phyloP scores from a whole-genome alignment of 2,329 filamentous ascomycete species.

The Fusarium tupiense region DNA sequence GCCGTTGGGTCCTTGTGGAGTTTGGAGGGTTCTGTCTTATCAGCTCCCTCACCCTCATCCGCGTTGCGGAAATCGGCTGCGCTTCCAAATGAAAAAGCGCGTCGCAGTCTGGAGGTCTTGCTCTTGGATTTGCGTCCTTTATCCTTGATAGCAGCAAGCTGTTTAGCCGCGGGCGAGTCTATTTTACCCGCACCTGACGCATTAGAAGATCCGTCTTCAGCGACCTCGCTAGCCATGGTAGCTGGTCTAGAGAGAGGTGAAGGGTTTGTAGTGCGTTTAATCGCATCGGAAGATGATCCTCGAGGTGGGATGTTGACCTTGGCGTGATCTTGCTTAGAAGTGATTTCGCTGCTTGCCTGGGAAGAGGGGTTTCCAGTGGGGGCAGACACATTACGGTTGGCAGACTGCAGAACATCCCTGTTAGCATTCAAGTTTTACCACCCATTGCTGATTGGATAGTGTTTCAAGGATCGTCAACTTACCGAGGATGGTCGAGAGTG shows the following conservation, averaged over 20 bases:
- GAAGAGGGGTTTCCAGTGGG: slow-evolving; percentile 64
- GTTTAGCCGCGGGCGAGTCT: slow-evolving; percentile 80
- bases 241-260: slow-evolving; percentile 80
- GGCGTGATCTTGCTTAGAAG: slow-evolving; percentile 62
- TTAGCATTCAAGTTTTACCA: slow-evolving; percentile 57
- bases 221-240: slow-evolving; percentile 66
- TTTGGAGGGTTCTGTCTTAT: slow-evolving; percentile 56
- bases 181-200: slow-evolving; percentile 50
- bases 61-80: slow-evolving; percentile 87
- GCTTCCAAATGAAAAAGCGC: slow-evolving; percentile 97
- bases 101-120: slow-evolving; percentile 85
- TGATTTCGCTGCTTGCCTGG: slow-evolving; percentile 57
- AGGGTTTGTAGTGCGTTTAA: slow-evolving; percentile 72
- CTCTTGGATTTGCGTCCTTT: slow-evolving; percentile 81
- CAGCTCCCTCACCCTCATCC: slow-evolving; percentile 60
- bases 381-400: slow-evolving; percentile 66
- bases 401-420: slow-evolving; percentile 61
- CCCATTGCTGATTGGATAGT: slow-evolving; percentile 57
- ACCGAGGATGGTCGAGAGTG: slow-evolving; percentile 73
- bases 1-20: slow-evolving; percentile 72
- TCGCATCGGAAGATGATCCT: slow-evolving; percentile 71
- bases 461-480: slow-evolving; percentile 54
- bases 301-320: slow-evolving; percentile 70
- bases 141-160: slow-evolving; percentile 86
- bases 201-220: slow-evolving; percentile 54